Percentiles rank a stretch among this genome's conserved stretches.
Conservation (phyloP, 1,139 yeast species). For the Sugiyamaella pinicola region DNA sequence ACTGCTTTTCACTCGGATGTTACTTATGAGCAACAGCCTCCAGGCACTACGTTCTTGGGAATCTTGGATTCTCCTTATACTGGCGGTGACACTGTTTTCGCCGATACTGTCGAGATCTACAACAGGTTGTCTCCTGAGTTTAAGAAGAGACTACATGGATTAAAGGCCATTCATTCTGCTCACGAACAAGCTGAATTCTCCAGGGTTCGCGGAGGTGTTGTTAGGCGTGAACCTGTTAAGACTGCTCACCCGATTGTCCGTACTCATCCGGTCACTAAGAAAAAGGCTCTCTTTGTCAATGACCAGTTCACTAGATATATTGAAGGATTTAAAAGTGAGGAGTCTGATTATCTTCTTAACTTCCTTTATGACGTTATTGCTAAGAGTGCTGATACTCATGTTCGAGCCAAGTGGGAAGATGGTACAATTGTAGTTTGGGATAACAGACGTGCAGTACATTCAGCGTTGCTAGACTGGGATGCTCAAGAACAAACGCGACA, state of each 20-base stretch:
- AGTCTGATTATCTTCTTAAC: slow-evolving; percentile 53
- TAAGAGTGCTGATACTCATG: slow-evolving; percentile 55
- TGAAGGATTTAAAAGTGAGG: slow-evolving; percentile 59
- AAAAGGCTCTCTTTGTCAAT: slow-evolving; percentile 56
- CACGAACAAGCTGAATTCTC: slow-evolving; percentile 53
- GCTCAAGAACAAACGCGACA: slow-evolving; percentile 42
- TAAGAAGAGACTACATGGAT: slow-evolving; percentile 52
- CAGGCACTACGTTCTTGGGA: slow-evolving; percentile 59
- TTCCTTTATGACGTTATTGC: slow-evolving; percentile 55
- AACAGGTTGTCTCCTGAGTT: slow-evolving; percentile 58
- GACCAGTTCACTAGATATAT: slow-evolving; percentile 57
- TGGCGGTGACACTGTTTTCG: slow-evolving; percentile 65
- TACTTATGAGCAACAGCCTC: slow-evolving; percentile 64
- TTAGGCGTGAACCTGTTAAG: slow-evolving; percentile 54
- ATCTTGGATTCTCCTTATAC: slow-evolving; percentile 55
- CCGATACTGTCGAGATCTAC: slow-evolving; percentile 59
- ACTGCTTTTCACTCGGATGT: slow-evolving; percentile 62
- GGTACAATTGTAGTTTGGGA: slow-evolving; percentile 66
- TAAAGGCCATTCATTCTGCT: slow-evolving; percentile 56
- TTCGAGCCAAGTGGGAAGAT: slow-evolving; percentile 61
- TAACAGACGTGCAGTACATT: slow-evolving; percentile 64
- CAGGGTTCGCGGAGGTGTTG: slow-evolving; percentile 50
- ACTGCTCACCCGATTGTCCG: slow-evolving; percentile 59
- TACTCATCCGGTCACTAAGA: slow-evolving; percentile 58
- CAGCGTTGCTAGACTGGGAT: slow-evolving; percentile 67